Base-by-base conservation (phyloP, 106 monocot genomes). In the Platanthera guangdongensis region DNA sequence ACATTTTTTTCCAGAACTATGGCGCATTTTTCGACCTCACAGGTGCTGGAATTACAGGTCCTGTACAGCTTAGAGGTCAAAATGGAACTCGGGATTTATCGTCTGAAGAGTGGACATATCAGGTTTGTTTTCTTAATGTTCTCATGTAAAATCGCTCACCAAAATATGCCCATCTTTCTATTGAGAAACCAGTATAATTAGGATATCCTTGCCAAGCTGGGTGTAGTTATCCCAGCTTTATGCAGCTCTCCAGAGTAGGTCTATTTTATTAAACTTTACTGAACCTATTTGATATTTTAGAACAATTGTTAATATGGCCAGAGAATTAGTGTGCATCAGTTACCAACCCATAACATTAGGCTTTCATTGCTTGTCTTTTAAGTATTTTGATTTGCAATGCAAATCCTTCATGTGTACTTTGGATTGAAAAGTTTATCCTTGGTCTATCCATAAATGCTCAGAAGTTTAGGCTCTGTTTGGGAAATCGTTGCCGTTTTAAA, bases 31-130 rank as follows among this genome's bases (percentile, higher is more conserved):
- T 90, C 81, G 99, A 99, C 72, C 74, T 86, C 55, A 55, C 8
- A 52, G 94, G 94, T 82, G 99, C 99, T 51, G 92, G 92, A 81
- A 84, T 92, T 64, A 89, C 87, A 74, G 88, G 89, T 77, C 89
- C 89, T 77, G 89, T 89, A 13, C 80, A 78, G 81, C 77, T 92
- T 55, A 81, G 76, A 10, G 88, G 86, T 11, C 81, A 76, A 75
- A 81, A 79, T 81, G 77, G 77, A 25, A 75, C 75, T 7, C 5
- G 77, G 16, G 85, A 92, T 83, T 75, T 92, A 11, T 92, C 92
- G 77, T 81, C 82, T 68, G 62, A 72, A 55, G 59, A 77, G 14
- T 92, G 92, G 92, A 89, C 92, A 57, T 92, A 92, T 50, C 92
- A 92, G 92, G 92, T 92, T 76, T 70, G 28, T 62, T 14, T 48